Evolutionary conservation across 2,329 filamentous ascomycete genomes (phyloP), one percentile per base, ranked within the genome.

Genomic region (Sclerotinia spermophila): DNA sequence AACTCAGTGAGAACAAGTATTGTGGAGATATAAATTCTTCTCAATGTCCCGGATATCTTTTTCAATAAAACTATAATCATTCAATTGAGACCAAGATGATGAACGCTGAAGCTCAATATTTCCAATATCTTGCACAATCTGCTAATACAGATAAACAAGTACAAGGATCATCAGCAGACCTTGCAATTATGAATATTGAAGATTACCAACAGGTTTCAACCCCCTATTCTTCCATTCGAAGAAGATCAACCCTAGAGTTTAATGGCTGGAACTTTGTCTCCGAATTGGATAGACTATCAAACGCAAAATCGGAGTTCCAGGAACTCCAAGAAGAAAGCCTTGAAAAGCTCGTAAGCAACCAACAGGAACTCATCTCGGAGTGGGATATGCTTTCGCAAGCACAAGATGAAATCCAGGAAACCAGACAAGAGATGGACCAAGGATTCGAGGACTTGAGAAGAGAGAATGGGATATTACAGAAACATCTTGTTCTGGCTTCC

Each of bases 261-360:
- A 8, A 24, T 35, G 33, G 27, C 35, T 59, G 56, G 56, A 2
- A 11, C 13, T n/a, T 59, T 59, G 11, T 59, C 6, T 17, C 13
- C 3, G 56, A 59, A 27, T 59, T 33, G 56, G 24, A 27, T 15
- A 59, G 56, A 15, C n/a, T 35, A 59, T 15, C 2, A 24, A 2
- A 27, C 5, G 21, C 35, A 5, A 38, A 15, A 40, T 24, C 15
- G 24, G 8, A 1, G 15, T 0, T 19, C 15, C 24, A n/a, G 24
- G 8, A 1, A n/a, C 0, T 19, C 15, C 24, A 2, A 1, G 3
- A 40, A 7, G 24, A 40, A 59, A 38, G 2, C 15, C 2, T 24
- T 3, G 33, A n/a, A 6, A 24, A 58, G 13, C 21, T 27, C 17
- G 6, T 17, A 1, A 27, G 15, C 35, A 24, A 27, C 4, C 6